phyloP scores from a whole-genome alignment of 306 rosid species.

The Gleditsia sinensis region DNA sequence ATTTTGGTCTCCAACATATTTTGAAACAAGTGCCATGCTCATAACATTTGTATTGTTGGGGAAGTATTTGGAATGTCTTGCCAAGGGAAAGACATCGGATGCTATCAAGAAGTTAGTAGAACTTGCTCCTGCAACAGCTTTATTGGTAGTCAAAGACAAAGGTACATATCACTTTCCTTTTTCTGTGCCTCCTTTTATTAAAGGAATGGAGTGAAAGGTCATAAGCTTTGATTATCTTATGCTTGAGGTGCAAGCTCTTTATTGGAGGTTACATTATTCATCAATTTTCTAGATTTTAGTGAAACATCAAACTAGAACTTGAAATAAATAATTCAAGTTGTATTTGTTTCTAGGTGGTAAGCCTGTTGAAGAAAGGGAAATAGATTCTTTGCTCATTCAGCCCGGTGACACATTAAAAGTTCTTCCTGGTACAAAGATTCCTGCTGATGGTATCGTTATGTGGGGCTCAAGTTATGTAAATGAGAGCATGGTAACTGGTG shows the following conservation, averaged over 20 bases:
- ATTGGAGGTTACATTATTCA: slow-evolving; percentile 13
- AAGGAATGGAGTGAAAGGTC: slow-evolving; percentile 8
- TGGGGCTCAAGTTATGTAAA: slow-evolving; percentile 95
- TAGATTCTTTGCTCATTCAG: slow-evolving; percentile 86
- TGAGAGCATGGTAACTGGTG: slow-evolving; percentile 99
- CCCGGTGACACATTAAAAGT: slow-evolving; percentile 87
- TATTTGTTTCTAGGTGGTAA: slow-evolving; percentile 60
- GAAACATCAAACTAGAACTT: slow-evolving; percentile 1
- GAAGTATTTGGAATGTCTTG: slow-evolving; percentile 95
- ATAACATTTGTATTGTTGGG: slow-evolving; percentile 98
- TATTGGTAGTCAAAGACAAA: slow-evolving; percentile 74
- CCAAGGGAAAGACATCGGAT: slow-evolving; percentile 98
- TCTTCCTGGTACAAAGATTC: slow-evolving; percentile 92
- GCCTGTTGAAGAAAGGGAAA: slow-evolving; percentile 78
- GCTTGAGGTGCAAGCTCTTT: slow-evolving; percentile 14
- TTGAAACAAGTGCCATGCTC: slow-evolving; percentile 99
- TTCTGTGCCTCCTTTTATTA: slow-evolving; percentile 16
- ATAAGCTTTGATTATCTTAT: slow-evolving; percentile 25
- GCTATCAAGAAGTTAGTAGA: slow-evolving; percentile 97
- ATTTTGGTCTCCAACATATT: slow-evolving; percentile 93
- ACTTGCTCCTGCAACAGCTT: slow-evolving; percentile 88
- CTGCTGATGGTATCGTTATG: slow-evolving; percentile 83
- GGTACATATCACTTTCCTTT: slow-evolving; percentile 49
- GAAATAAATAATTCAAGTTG: slow-evolving; percentile 14
- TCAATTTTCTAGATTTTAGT: background rate